Conservation (phyloP, 1,284 basidiomycete genomes). For the Vanrija sp. region DNA sequence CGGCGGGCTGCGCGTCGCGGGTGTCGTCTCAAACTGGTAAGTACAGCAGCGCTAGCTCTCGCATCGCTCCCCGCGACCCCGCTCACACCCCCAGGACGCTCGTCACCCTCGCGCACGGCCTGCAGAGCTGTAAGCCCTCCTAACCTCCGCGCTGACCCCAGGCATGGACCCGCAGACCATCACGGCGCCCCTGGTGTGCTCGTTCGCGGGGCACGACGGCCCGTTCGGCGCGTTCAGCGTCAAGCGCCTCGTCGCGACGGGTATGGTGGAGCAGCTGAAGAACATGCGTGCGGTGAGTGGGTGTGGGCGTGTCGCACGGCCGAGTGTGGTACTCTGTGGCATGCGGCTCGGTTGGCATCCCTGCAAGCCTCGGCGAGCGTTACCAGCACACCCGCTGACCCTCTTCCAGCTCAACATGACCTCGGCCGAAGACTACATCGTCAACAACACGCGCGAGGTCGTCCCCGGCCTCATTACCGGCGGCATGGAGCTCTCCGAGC, state of each 20-base stretch:
- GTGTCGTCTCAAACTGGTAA: conserved; percentile 73
- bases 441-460: conserved; percentile 70
- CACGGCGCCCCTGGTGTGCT: conserved; percentile 65
- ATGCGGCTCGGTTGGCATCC: conserved; percentile 29
- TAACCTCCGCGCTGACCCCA: neutral
- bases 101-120: conserved; percentile 68
- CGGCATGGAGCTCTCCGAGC: conserved; percentile 51
- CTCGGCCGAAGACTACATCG: conserved; percentile 69
- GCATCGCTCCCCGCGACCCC: no score
- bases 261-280: conserved; percentile 69
- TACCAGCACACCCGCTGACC: no score
- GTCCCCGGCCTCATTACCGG: conserved; percentile 72
- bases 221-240: conserved; percentile 83
- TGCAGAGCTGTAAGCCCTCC: conserved; percentile 2
- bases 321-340: no score
- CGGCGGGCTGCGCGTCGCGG: conserved; percentile 66
- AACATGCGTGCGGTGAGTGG: conserved; percentile 61
- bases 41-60: neutral
- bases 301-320: no score
- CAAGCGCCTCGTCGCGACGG: conserved; percentile 72
- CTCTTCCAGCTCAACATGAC: conserved; percentile 57
- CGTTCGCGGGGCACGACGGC: conserved; percentile 60
- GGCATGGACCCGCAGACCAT: conserved; percentile 62
- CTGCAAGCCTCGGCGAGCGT: no score
- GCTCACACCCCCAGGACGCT: conserved; percentile 53